A percentile compares a stretch with the other conserved stretches of the same genome.
These are phyloP conservation scores for Oryza brachyantha DNA, from an alignment of 176 grass and related monocot genomes.

Conservation along the genomic window DNA sequence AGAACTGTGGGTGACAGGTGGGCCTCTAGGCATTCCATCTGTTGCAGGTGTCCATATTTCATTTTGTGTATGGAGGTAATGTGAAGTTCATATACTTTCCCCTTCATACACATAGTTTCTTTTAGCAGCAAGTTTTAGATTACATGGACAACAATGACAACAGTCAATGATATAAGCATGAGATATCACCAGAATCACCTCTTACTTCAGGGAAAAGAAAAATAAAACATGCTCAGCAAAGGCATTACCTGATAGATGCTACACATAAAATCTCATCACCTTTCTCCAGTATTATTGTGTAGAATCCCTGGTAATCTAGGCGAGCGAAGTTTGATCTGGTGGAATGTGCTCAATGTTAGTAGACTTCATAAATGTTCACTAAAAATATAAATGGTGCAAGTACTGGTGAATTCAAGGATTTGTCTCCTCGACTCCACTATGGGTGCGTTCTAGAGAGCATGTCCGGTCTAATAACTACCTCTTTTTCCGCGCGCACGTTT, in stretches of 20 bases:
- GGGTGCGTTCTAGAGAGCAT: too few relatives aligned
- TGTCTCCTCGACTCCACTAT: too few relatives aligned
- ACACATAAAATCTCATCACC: conserved; percentile 63
- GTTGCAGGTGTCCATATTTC: conserved; percentile 2
- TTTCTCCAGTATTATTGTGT: conserved; percentile 72
- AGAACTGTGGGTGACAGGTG: not conserved
- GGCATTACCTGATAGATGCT: conserved; percentile 62
- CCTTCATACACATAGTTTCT: not conserved
- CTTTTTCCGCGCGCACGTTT: too few relatives aligned
- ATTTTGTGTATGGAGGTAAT: not conserved
- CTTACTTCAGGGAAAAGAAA: not conserved
- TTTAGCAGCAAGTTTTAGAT: not conserved
- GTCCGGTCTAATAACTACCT: too few relatives aligned
- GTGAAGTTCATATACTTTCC: not conserved
- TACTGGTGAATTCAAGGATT: not conserved
- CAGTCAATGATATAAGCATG: not conserved
- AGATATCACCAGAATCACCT: conserved; percentile 5
- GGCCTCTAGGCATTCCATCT: not conserved
- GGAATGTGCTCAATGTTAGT: conserved; percentile 16
- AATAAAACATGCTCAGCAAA: not conserved
- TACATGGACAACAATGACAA: not conserved
- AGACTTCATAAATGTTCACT: not conserved
- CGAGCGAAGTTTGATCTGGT: conserved; percentile 69
- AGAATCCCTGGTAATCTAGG: conserved; percentile 73
- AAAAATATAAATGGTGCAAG: not conserved